A percentile compares a stretch with the other conserved stretches of the same genome.
phyloP scores from a whole-genome alignment of 1,139 yeast species.

The Yamadazyma atlantica region DNA sequence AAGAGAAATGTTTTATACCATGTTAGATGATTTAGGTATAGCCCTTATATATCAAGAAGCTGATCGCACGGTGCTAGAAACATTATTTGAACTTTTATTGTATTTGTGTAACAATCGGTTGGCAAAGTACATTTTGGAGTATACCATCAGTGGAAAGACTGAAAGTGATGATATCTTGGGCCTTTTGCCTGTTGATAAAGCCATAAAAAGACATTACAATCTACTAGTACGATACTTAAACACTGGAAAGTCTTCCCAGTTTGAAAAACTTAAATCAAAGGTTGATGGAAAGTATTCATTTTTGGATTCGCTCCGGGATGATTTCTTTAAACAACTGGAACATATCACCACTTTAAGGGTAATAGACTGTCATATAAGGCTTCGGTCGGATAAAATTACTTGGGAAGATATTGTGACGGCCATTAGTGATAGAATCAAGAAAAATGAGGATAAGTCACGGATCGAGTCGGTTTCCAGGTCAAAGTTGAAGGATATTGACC shows the following conservation, averaged over 20 bases:
- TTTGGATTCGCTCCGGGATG: constrained; percentile 29
- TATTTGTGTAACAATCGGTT: constrained; percentile 50
- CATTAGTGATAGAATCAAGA: constrained; percentile 29
- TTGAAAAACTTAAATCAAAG: background rate
- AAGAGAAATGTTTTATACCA: constrained; percentile 35
- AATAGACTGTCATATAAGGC: constrained; percentile 8
- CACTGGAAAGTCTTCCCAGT: background rate
- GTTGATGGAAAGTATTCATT: constrained; percentile 22
- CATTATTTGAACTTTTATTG: constrained; percentile 49
- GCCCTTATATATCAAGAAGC: constrained; percentile 65
- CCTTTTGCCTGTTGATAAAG: constrained; percentile 26
- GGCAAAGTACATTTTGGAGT: constrained; percentile 63
- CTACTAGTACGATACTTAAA: constrained; percentile 4
- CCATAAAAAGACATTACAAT: constrained; percentile 3
- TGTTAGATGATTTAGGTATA: constrained; percentile 56
- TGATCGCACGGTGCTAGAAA: constrained; percentile 51
- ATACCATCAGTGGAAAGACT: constrained; percentile 43
- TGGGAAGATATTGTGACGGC: constrained; percentile 30
- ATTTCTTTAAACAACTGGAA: constrained; percentile 24
- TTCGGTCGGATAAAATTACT: constrained; percentile 16
- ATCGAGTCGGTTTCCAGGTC: constrained; percentile 34
- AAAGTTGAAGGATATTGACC: constrained; percentile 43
- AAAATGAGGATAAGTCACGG: constrained; percentile 29
- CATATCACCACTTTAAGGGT: background rate
- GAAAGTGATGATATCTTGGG: constrained; percentile 50